phyloP scores from a whole-genome alignment of 768 basidiomycete genomes.

The Phylloporus sp. region DNA sequence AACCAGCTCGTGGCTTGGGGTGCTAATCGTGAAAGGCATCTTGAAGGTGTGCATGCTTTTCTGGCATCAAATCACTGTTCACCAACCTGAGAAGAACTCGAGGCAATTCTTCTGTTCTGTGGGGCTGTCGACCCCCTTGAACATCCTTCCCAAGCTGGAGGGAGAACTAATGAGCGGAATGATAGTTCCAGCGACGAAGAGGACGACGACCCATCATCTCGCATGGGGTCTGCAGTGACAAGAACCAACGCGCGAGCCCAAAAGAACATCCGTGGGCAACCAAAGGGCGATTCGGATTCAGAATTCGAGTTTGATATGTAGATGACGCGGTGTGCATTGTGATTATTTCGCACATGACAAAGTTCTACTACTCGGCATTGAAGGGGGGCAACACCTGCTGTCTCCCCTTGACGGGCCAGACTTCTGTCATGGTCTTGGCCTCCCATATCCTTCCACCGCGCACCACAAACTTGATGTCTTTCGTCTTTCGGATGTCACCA shows the following conservation, averaged over 20 bases:
- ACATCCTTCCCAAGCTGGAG: slow-evolving; percentile 31
- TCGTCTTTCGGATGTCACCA: slow-evolving; percentile 47
- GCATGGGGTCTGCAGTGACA: slow-evolving; percentile 54
- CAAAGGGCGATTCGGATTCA: slow-evolving; percentile 68
- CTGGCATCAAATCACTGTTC: background rate
- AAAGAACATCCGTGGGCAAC: slow-evolving; percentile 53
- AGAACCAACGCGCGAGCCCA: slow-evolving; percentile 47
- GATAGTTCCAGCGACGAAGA: slow-evolving; percentile 46
- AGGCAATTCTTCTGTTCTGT: slow-evolving; percentile 62
- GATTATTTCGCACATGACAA: background rate
- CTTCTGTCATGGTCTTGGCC: slow-evolving; percentile 60
- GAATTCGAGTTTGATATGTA: slow-evolving; percentile 77
- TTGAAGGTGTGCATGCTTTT: slow-evolving; percentile 59
- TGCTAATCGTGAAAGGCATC: slow-evolving; percentile 66
- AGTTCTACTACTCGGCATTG: slow-evolving; percentile 40
- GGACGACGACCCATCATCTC: slow-evolving; percentile 47
- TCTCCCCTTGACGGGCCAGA: slow-evolving; percentile 66
- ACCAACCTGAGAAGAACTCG: slow-evolving; percentile 49
- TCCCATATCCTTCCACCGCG: slow-evolving; percentile 71
- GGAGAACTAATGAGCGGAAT: slow-evolving; percentile 32
- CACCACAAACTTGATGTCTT: slow-evolving; percentile 52
- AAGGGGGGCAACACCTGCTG: slow-evolving; percentile 54
- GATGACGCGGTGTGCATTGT: background rate
- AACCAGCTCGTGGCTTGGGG: slow-evolving; percentile 87
- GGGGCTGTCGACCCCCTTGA: slow-evolving; percentile 62